Evolutionary conservation across 768 basidiomycete genomes (phyloP).

Genomic region (Nevesoporus exiguus): DNA sequence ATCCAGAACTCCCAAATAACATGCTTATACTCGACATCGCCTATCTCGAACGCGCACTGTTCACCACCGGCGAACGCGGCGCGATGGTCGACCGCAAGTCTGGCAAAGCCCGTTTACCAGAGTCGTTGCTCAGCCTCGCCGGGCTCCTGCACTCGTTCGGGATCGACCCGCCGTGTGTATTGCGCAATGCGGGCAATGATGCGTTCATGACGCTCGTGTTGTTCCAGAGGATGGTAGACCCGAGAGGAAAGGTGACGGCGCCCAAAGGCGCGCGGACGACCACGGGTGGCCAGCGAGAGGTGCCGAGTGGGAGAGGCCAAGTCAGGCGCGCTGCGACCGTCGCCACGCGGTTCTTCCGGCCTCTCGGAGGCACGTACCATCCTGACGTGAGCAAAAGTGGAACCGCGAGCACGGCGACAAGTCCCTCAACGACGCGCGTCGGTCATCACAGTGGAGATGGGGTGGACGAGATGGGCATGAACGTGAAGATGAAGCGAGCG

Average conservation of each 20-base stretch:
- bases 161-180: conserved; percentile 33
- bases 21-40: conserved; percentile 65
- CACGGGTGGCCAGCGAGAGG: neutral
- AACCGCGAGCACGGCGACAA: neutral
- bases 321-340: conserved; percentile 15
- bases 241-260: conserved; percentile 30
- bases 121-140: conserved; percentile 59
- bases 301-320: neutral
- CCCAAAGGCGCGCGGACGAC: neutral
- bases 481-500: conserved; percentile 22
- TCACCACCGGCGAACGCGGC: conserved; percentile 52
- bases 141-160: conserved; percentile 61
- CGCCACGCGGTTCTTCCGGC: conserved; percentile 20
- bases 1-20: conserved; percentile 69
- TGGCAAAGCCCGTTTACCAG: conserved; percentile 47
- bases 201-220: conserved; percentile 66
- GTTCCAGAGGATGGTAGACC: conserved; percentile 67
- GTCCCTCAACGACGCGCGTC: neutral
- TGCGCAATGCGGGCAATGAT: conserved; percentile 81
- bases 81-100: conserved; percentile 60
- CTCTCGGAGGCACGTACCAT: no score
- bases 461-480: conserved; percentile 16
- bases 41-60: conserved; percentile 60
- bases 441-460: neutral
- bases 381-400: neutral